A percentile compares a stretch with the other conserved stretches of the same genome.
Conservation (phyloP, 192 early-diverging fungal species). For the Linnemannia zychae region DNA sequence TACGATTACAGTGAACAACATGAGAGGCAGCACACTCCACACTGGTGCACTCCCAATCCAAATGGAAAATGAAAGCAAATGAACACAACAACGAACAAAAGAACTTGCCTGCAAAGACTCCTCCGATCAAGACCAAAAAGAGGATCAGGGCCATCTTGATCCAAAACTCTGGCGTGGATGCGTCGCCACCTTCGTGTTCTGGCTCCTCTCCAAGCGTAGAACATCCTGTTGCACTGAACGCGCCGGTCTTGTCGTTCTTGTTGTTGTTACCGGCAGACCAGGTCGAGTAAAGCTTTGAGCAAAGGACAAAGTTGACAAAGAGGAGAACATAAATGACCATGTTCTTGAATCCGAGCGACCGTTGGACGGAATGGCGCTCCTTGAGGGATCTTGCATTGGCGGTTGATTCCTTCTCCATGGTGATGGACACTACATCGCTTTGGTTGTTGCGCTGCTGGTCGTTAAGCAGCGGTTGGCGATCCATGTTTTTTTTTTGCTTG, state of each 20-base stretch:
- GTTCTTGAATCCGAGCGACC: constrained; percentile 40
- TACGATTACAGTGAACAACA: not conserved
- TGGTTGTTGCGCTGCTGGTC: not conserved
- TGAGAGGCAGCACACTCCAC: not conserved
- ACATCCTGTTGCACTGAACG: not conserved
- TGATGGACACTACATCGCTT: constrained; percentile 16
- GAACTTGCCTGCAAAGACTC: constrained; percentile 78
- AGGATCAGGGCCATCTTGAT: constrained; percentile 64
- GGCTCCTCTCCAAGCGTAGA: not conserved
- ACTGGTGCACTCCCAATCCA: not conserved
- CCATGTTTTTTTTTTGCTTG: not conserved
- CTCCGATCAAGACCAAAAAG: constrained; percentile 83
- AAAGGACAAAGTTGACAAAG: constrained; percentile 36
- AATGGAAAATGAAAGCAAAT: not conserved
- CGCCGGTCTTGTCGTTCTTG: not conserved
- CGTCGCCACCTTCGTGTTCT: constrained; percentile 29
- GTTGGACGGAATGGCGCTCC: constrained; percentile 12
- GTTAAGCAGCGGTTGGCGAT: not conserved
- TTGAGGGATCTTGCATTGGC: constrained; percentile 19
- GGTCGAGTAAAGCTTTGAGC: constrained; percentile 29
- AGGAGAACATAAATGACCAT: constrained; percentile 41
- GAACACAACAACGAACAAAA: not conserved
- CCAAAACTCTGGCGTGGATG: constrained; percentile 56
- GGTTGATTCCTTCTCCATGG: constrained; percentile 35
- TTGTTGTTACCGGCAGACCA: constrained; percentile 6